Conservation (phyloP, 2,329 filamentous ascomycete species). For the Xylariaceae sp. region DNA sequence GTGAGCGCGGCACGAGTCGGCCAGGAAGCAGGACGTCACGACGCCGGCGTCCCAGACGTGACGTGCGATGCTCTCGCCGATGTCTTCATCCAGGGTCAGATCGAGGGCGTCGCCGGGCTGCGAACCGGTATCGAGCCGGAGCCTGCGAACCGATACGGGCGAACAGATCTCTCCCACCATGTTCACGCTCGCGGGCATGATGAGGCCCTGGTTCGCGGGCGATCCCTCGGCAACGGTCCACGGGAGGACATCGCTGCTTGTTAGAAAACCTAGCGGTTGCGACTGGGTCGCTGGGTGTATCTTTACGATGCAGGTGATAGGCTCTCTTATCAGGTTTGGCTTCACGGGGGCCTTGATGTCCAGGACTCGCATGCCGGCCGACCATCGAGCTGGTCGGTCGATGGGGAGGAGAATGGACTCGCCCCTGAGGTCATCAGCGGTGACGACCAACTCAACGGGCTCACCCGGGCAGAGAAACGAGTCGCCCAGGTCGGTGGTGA, state of each 20-base stretch:
- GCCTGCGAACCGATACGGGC: constrained; percentile 28
- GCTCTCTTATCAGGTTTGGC: constrained; percentile 7
- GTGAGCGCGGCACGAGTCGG: constrained; percentile 24
- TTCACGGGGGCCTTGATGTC: constrained; percentile 36
- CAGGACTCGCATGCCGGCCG: constrained; percentile 44
- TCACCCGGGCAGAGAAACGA: constrained; percentile 51
- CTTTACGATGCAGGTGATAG: constrained; percentile 20
- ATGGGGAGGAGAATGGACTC: constrained; percentile 2
- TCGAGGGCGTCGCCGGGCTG: constrained; percentile 29
- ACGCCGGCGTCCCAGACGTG: constrained; percentile 63
- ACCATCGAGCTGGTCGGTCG: constrained; percentile 24
- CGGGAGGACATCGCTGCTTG: constrained; percentile 22
- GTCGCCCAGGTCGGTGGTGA: constrained; percentile 62
- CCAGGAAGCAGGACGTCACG: constrained; percentile 44
- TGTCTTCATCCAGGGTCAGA: constrained; percentile 56
- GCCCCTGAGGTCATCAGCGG: constrained; percentile 32
- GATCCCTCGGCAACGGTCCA: constrained; percentile 5
- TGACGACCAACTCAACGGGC: constrained; percentile 47
- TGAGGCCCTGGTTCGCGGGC: constrained; percentile 16
- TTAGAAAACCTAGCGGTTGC: constrained; percentile 15
- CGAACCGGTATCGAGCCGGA: constrained; percentile 11
- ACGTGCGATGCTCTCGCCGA: constrained; percentile 62
- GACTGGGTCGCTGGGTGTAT: constrained; percentile 25
- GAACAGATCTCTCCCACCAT: constrained; percentile 25
- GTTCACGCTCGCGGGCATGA: constrained; percentile 33